Evolutionary conservation across 495 filamentous ascomycete species (phyloP).

Genomic region (Apiosordaria backusii): DNA sequence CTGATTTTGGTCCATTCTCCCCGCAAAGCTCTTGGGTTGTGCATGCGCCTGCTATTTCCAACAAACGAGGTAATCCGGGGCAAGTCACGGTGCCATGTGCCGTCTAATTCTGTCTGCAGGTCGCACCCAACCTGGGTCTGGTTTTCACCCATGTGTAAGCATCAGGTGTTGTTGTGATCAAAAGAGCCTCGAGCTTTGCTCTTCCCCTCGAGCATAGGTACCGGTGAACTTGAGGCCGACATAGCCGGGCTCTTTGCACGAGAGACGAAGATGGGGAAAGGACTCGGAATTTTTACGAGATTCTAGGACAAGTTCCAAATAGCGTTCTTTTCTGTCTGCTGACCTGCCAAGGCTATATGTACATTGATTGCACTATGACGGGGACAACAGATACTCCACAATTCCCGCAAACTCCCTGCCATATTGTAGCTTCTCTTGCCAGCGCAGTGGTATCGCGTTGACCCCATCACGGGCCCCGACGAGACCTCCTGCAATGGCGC

Average conservation of each 20-base stretch:
- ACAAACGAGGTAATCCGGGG: slow-evolving; percentile 1
- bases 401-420: slow-evolving; percentile 28
- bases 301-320: too few relatives aligned
- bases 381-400: slow-evolving; percentile 17
- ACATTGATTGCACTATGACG: not conserved
- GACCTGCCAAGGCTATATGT: not conserved
- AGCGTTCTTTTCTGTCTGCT: not conserved
- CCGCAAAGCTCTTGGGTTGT: not conserved
- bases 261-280: too few relatives aligned
- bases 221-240: not conserved
- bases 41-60: slow-evolving; percentile 10
- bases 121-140: slow-evolving; percentile 1
- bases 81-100: not conserved
- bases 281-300: not conserved
- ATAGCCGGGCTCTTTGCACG: not conserved
- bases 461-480: slow-evolving; percentile 33
- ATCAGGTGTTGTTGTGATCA: not conserved
- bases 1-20: not conserved
- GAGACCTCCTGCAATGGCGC: slow-evolving; percentile 33
- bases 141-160: not conserved
- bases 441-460: slow-evolving; percentile 22
- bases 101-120: slow-evolving; percentile 7
- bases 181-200: not conserved
- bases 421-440: slow-evolving; percentile 34
- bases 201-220: not conserved